phyloP scores from a whole-genome alignment of 225 moss, liverwort and hornwort genomes.

The Pleurozium schreberi region DNA sequence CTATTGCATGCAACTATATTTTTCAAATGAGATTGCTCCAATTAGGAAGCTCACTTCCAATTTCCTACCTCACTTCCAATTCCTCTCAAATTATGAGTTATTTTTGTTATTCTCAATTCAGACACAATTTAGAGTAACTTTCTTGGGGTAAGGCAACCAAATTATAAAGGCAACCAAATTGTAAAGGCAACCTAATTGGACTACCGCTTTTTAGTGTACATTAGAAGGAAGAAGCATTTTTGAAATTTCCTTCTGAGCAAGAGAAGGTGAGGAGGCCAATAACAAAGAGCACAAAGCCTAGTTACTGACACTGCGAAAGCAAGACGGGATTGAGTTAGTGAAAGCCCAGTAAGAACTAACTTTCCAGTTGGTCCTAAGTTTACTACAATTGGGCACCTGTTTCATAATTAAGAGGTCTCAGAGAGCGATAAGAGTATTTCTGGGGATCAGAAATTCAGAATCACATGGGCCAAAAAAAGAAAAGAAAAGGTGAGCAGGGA shows the following conservation, averaged over 20 bases:
- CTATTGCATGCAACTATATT: too few species aligned
- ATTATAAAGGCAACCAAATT: too few species aligned
- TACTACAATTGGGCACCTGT: background rate
- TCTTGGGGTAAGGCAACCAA: too few species aligned
- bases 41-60: background rate
- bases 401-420: background rate
- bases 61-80: background rate
- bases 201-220: too few species aligned
- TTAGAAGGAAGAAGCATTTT: background rate
- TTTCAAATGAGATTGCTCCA: background rate
- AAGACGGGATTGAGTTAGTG: background rate
- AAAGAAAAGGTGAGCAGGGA: background rate
- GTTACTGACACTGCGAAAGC: background rate
- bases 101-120: background rate
- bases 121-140: background rate
- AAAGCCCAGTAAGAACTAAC: background rate
- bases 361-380: background rate
- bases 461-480: too few species aligned
- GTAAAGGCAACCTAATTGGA: too few species aligned
- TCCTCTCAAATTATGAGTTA: background rate
- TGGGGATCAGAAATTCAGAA: background rate
- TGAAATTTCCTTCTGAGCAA: background rate
- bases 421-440: background rate
- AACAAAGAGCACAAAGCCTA: background rate
- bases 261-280: background rate